Percentiles rank a stretch among this genome's conserved stretches.
These are phyloP conservation scores for Chamaecyparis obtusa DNA, from an alignment of 75 land plant species.

Conservation along the genomic window DNA sequence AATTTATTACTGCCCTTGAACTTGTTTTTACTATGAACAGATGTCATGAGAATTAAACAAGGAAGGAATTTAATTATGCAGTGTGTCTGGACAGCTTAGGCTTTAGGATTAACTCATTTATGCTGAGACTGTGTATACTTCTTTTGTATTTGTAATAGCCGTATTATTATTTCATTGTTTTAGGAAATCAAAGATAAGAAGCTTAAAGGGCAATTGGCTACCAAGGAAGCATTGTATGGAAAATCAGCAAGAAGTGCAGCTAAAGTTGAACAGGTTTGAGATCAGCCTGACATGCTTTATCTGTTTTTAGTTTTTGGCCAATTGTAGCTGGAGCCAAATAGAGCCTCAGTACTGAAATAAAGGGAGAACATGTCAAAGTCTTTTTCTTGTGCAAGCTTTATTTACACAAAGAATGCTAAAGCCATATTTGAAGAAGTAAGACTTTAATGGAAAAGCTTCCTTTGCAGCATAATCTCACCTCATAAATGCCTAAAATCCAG, in stretches of 20 bases:
- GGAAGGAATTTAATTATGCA: not conserved
- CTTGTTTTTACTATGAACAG: not conserved
- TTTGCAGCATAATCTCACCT: not conserved
- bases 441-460: not conserved
- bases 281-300: not conserved
- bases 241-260: slow-evolving; percentile 83
- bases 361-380: not conserved
- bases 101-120: too few species aligned
- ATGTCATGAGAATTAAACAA: too few species aligned
- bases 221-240: slow-evolving; percentile 64
- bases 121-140: not conserved
- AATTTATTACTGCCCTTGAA: not conserved
- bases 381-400: not conserved
- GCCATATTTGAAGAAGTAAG: not conserved
- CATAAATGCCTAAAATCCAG: too few species aligned
- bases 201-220: slow-evolving; percentile 62
- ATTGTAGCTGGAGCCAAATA: not conserved
- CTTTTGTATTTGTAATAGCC: not conserved
- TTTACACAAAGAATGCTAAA: not conserved
- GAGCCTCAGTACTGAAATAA: not conserved
- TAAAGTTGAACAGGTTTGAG: slow-evolving; percentile 71
- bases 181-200: slow-evolving; percentile 78
- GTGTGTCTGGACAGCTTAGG: not conserved
- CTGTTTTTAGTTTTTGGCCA: not conserved
- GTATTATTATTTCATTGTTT: not conserved